Evolutionary conservation across 495 filamentous ascomycete genomes (phyloP), one percentile per base, ranked within the genome.

Genomic region (Xylaria castorea): DNA sequence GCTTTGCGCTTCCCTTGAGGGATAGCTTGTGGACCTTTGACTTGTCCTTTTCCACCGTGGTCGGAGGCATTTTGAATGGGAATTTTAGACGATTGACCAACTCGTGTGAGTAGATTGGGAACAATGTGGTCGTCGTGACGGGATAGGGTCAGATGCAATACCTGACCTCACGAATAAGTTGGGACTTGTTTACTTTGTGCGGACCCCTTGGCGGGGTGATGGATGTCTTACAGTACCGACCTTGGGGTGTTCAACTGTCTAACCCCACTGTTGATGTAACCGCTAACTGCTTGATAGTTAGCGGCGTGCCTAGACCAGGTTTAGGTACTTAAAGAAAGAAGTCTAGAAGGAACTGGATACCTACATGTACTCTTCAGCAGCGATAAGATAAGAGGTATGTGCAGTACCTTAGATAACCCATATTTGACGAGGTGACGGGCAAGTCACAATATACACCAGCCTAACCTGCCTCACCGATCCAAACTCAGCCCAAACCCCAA

Each of bases 21-120:
- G 94, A 93, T 70, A 99, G 89, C 84, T 95, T 97, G 86, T 98
- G 95, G 48, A 93, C 89, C 82, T 97, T 97, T 61, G 94, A 93
- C 77, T 95, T 97, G 74, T 97, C 94, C 77, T 94, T 93, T 68
- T 91, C 86, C 44, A 76, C 36, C 25, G 74, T 36, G 5, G 57
- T 9, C 0, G 78, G 64, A 30, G 78, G 69, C 74, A 78, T 78
- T 20, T 14, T 74, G 70, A 44, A 27, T 38, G 46, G 8, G 4
- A 9, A 34, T 12, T 38, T 38, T 8, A 36, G 58, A 53, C 1
- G 9, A 38, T 32, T 5, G 55, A 18, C 27, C 11, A 20, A 32
- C 32, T 61, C 25, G 38, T n/a, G 20, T 30, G n/a, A 32, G 40
- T n/a, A 20, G 44, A 55, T 42, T 25, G 34, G 16, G 27, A 34